Evolutionary conservation across 192 early-diverging fungal species (phyloP), one percentile per base, ranked within the genome.

Genomic region (Gamsiella multidivaricata): DNA sequence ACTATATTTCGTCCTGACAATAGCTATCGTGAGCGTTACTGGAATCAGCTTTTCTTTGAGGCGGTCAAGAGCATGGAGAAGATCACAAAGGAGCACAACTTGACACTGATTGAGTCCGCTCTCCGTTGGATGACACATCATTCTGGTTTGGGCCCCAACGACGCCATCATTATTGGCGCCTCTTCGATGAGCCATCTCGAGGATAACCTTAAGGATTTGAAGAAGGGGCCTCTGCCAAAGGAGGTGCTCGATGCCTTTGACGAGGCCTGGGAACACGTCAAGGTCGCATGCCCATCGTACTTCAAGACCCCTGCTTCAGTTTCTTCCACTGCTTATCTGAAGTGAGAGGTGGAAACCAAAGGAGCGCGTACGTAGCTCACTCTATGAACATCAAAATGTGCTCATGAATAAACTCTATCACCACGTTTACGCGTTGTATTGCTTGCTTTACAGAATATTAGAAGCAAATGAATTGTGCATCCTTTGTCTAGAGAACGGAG

Each of bases 241-340:
- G 69, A 50, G 0, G 65, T 91, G 23, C 59, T 90, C 9, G 57
- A 60, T 29, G 87, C 83, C 6, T 84, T 90, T n/a, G 89, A 90
- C 51, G 81, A 79, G n/a, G 86, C 83, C 1, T 91, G 89, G 87
- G 52, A 78, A 20, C 34, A 65, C 14, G 86, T 82, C 31, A 85
- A 82, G 69, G 51, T 70, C 17, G 59, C 55, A 15, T 65, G 51
- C 28, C 42, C 78, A 5, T 42, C 62, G 0, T 85, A 85, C 56
- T 83, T 78, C 68, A 75, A 75, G 42, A n/a, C 59, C 12, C n/a
- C 53, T 14, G 29, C 53, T n/a, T n/a, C n/a, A n/a, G n/a, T n/a
- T n/a, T n/a, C n/a, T n/a, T n/a, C n/a, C n/a, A n/a, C n/a, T n/a
- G n/a, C n/a, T n/a, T n/a, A n/a, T n/a, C n/a, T n/a, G n/a, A n/a